phyloP scores from a whole-genome alignment of 2,329 filamentous ascomycete genomes.

The Cyanodermella asteris region DNA sequence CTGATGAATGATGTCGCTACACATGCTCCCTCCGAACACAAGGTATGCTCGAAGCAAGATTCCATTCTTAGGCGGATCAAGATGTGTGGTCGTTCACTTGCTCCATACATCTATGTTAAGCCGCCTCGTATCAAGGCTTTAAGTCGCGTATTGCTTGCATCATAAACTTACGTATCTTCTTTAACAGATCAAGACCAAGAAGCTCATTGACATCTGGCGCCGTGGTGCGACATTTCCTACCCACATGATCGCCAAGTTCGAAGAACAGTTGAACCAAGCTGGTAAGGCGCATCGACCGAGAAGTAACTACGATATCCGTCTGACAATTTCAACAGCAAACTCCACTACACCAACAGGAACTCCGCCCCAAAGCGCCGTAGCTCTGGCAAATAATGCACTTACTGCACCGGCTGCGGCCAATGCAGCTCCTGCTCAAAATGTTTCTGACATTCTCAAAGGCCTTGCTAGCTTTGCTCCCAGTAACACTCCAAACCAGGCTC shows the following conservation, averaged over 20 bases:
- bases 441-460: slow-evolving; percentile 48
- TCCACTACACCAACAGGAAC: too few species aligned
- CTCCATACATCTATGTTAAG: background rate
- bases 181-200: slow-evolving; percentile 81
- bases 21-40: slow-evolving; percentile 78
- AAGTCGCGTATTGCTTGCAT: too few species aligned
- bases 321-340: too few species aligned
- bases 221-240: slow-evolving; percentile 77
- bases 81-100: background rate
- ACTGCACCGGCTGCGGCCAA: too few species aligned
- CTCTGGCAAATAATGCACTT: too few species aligned
- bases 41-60: slow-evolving; percentile 47
- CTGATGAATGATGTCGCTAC: slow-evolving; percentile 91
- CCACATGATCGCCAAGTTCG: slow-evolving; percentile 61
- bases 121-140: too few species aligned
- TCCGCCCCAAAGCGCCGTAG: too few species aligned
- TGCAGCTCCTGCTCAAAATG: slow-evolving; percentile 5
- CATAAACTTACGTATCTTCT: slow-evolving; percentile 29
- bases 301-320: slow-evolving; percentile 39
- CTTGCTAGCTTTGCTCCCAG: slow-evolving; percentile 64
- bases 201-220: slow-evolving; percentile 95
- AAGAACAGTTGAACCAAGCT: slow-evolving; percentile 56
- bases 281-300: slow-evolving; percentile 30
- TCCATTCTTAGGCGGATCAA: background rate
- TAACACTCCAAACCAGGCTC: slow-evolving; percentile 34